Conservation (phyloP, 106 monocot species). For the Dendrobium officinale region DNA sequence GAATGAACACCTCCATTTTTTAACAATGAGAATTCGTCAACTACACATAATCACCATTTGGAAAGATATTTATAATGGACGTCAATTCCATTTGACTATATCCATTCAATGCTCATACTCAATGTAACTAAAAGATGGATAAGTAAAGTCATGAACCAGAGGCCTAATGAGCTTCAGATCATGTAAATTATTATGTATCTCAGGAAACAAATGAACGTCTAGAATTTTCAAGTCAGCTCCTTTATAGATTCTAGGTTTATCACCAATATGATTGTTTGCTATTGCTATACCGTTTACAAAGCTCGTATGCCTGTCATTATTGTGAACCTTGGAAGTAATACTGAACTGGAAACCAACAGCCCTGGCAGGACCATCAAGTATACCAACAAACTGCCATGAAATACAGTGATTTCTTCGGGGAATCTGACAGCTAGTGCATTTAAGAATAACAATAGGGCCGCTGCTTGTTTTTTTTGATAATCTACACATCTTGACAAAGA, state of each 20-base stretch:
- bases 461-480: slow-evolving; percentile 57
- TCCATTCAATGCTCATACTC: too few species aligned
- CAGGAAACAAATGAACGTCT: slow-evolving; percentile 80
- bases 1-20: too few species aligned
- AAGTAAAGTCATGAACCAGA: slow-evolving; percentile 81
- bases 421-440: slow-evolving; percentile 67
- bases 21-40: too few species aligned
- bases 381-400: slow-evolving; percentile 93
- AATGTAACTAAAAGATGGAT: too few species aligned
- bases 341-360: slow-evolving; percentile 91
- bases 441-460: slow-evolving; percentile 73
- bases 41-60: too few species aligned
- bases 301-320: slow-evolving; percentile 46
- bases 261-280: slow-evolving; percentile 32
- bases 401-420: slow-evolving; percentile 70
- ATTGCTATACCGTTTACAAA: slow-evolving; percentile 67
- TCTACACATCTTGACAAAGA: slow-evolving; percentile 47
- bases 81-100: too few species aligned
- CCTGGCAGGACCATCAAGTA: slow-evolving; percentile 69
- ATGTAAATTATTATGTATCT: slow-evolving; percentile 45
- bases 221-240: slow-evolving; percentile 69
- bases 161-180: slow-evolving; percentile 73
- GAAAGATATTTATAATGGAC: too few species aligned
- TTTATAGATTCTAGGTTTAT: slow-evolving; percentile 59
- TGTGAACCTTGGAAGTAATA: slow-evolving; percentile 58